phyloP scores from a whole-genome alignment of 345 rosid species.

The Eucalyptus fibrosa region DNA sequence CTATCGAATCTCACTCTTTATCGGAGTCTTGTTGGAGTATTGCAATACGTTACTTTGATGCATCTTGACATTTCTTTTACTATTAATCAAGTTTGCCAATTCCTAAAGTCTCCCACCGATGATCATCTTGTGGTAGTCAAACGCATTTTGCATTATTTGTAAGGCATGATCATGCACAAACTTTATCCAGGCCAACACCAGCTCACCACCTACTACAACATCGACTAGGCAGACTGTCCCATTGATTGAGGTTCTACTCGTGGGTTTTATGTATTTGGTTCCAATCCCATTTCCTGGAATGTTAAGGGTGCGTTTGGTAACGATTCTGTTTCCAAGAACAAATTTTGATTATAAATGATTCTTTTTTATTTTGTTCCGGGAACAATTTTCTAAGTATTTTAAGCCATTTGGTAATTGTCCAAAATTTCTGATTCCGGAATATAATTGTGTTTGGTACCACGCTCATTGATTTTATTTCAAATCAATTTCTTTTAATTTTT shows the following conservation, averaged over 20 bases:
- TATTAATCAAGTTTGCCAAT: neutral
- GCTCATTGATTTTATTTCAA: too few species aligned
- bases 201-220: rapidly evolving
- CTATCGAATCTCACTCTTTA: neutral
- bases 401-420: too few species aligned
- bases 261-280: neutral
- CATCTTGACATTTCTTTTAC: neutral
- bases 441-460: too few species aligned
- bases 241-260: neutral
- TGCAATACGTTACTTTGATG: neutral
- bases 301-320: too few species aligned
- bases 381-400: too few species aligned
- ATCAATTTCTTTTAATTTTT: too few species aligned
- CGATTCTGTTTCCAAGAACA: rapidly evolving
- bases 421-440: too few species aligned
- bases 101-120: neutral
- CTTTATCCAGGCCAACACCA: neutral
- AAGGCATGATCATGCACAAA: too few species aligned
- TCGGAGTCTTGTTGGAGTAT: neutral
- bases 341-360: too few species aligned
- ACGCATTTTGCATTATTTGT: neutral
- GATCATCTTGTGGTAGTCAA: neutral
- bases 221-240: neutral
- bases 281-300: neutral
- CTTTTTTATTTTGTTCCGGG: too few species aligned